A percentile compares a stretch with the other conserved stretches of the same genome.
Conservation (phyloP, 148 eudicot species). For the Amaranthus hypochondriacus region DNA sequence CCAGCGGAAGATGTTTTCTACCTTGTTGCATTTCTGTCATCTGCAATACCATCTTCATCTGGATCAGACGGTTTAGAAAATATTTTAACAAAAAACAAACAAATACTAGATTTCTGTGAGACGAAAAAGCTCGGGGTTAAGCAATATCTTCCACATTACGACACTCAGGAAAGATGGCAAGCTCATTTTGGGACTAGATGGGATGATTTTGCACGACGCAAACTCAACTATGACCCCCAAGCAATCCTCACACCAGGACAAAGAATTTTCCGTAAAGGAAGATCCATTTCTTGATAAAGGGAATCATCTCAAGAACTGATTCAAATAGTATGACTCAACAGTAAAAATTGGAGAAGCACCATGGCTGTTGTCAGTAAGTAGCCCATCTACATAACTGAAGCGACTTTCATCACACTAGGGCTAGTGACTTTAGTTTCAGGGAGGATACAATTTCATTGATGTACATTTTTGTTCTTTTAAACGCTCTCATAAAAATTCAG, state of each 20-base stretch:
- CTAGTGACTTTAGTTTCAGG: too few species aligned
- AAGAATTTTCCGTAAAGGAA: constrained; percentile 58
- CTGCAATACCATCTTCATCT: constrained; percentile 43
- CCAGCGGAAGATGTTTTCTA: constrained; percentile 80
- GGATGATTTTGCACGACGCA: constrained; percentile 54
- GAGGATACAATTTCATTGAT: too few species aligned
- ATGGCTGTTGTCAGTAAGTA: constrained; percentile 22
- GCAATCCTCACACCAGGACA: constrained; percentile 87
- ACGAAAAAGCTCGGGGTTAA: constrained; percentile 55
- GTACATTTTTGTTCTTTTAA: too few species aligned
- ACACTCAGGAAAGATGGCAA: constrained; percentile 58
- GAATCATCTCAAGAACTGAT: neutral
- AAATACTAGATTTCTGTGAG: constrained; percentile 54
- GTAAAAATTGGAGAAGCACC: constrained; percentile 10
- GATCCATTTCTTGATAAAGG: constrained; percentile 29
- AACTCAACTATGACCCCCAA: constrained; percentile 68
- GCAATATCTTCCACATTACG: constrained; percentile 79
- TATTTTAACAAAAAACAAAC: constrained; percentile 47
- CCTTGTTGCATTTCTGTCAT: constrained; percentile 53
- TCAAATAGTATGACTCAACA: constrained; percentile 10
- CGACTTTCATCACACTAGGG: constrained; percentile 1
- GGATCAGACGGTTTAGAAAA: constrained; percentile 58
- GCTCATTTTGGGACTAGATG: constrained; percentile 70
- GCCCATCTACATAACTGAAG: constrained; percentile 9
- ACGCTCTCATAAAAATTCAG: too few species aligned